phyloP scores from a whole-genome alignment of 2,329 filamentous ascomycete genomes.

The Lachnellula hyalina region DNA sequence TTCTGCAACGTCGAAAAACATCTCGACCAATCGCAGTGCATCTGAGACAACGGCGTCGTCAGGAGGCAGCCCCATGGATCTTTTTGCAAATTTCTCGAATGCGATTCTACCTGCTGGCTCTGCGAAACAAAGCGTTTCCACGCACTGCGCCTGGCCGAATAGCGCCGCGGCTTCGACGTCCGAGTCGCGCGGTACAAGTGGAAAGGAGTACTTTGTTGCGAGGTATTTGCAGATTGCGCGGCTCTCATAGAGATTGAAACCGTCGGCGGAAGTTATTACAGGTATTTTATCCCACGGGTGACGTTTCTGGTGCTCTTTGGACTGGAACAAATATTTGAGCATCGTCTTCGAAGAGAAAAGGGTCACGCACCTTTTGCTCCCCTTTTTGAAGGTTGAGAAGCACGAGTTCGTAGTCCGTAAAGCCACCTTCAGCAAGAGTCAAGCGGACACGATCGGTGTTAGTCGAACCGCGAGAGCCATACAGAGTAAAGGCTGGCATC shows the following conservation, averaged over 20 bases:
- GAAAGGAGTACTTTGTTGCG: conserved; percentile 40
- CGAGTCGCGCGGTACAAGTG: conserved; percentile 36
- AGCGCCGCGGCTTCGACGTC: conserved; percentile 37
- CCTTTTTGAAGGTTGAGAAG: conserved; percentile 35
- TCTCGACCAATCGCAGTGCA: conserved; percentile 35
- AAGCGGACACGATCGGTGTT: conserved; percentile 40
- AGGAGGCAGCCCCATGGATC: conserved; percentile 37
- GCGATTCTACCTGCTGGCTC: conserved; percentile 39
- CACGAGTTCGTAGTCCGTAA: conserved; percentile 38
- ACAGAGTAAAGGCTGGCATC: conserved; percentile 41
- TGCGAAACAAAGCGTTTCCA: conserved; percentile 40
- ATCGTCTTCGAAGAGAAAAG: conserved; percentile 9
- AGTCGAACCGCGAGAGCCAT: conserved; percentile 36
- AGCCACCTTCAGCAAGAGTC: conserved; percentile 39
- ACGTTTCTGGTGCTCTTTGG: conserved; percentile 33
- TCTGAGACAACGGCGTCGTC: conserved; percentile 37
- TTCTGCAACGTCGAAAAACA: conserved; percentile 41
- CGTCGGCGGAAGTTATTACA: conserved; percentile 34
- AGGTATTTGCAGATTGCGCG: conserved; percentile 44
- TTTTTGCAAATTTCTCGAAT: conserved; percentile 43
- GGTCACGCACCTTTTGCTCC: conserved; percentile 37
- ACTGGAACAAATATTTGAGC: conserved; percentile 23
- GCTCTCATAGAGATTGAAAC: conserved; percentile 43
- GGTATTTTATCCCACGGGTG: conserved; percentile 41
- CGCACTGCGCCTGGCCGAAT: conserved; percentile 40